Base-by-base conservation (phyloP, 2,329 filamentous ascomycete species). In the Aaosphaeria arxii region DNA sequence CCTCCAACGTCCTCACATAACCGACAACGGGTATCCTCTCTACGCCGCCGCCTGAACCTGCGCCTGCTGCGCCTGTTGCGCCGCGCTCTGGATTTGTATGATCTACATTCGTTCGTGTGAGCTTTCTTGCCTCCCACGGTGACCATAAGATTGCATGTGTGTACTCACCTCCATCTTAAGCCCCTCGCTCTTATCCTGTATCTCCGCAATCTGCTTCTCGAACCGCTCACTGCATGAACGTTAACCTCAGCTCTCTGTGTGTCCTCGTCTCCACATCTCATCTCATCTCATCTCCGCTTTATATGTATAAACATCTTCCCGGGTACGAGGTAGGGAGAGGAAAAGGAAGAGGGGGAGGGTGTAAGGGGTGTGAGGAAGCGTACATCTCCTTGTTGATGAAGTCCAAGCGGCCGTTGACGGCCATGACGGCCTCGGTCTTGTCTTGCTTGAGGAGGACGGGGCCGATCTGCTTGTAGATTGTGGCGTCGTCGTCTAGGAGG, bases 371-470 rank as follows among this genome's bases (percentile, higher is more conserved):
- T 2, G 17, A 24, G 17, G 17, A 24, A 43, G 17, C 85, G 70
- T 69, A 96, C 91, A 97, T 94, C 68, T 99, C 92, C 64, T 92
- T 89, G 56, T 86, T 82, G 57, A 99, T 99, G 65, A 92, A 97
- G 57, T 96, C 91, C 44, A 99, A 71, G 28, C 94, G 84, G 17
- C 89, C 89, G 59, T 95, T 90, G 13, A 99, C 94, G 0, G 91
- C 91, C 77, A 89, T 87, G 56, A 91, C 85, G 0, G 94, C 94
- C 69, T 99, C 94, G 1, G 83, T 76, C 71, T 89, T 91, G 49
- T 97, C 94, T 72, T 99, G 94, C 78, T 97, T 96, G 63, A 99
- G 73, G 35, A 99, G 76, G 5, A 97, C 89, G 0, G 94, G 94
- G 0, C 94, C 94, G 42, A 96, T 85, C 39, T 96, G 83, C 74